Evolutionary conservation across 2,329 filamentous ascomycete genomes (phyloP).

Genomic region (Hymenoscyphus scutula): DNA sequence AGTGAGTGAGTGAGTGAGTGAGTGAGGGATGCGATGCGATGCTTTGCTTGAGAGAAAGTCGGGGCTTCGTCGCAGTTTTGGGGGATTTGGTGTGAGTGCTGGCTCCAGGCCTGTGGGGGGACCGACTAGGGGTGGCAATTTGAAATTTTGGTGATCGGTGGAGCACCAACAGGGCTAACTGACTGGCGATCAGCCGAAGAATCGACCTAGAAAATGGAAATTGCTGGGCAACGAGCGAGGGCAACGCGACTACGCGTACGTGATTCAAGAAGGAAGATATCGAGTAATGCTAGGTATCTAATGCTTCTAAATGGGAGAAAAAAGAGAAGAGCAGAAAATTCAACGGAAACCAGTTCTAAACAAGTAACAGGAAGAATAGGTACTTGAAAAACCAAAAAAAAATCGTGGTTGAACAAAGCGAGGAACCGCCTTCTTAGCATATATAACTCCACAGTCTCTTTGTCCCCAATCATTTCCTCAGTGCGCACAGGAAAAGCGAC

Average conservation of each 20-base stretch:
- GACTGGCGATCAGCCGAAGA: not conserved
- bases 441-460: not conserved
- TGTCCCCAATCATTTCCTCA: not conserved
- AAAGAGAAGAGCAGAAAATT: not conserved
- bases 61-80: no score
- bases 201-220: not conserved
- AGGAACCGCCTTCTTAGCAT: not conserved
- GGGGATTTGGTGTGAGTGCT: no score
- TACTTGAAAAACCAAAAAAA: not conserved
- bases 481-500: no score
- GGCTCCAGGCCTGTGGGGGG: no score
- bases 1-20: conserved; percentile 22
- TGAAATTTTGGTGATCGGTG: not conserved
- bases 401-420: not conserved
- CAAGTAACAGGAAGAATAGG: not conserved
- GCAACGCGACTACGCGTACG: not conserved
- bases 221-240: not conserved
- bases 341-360: not conserved
- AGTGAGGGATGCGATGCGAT: not conserved
- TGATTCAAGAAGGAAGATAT: not conserved
- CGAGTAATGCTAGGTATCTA: no score
- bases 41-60: no score
- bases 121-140: no score
- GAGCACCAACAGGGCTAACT: not conserved
- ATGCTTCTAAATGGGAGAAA: no score